Evolutionary conservation across 139 green algal genomes (phyloP), one percentile per base, ranked within the genome.

Genomic region (Tetradesmus lagerheimii): DNA sequence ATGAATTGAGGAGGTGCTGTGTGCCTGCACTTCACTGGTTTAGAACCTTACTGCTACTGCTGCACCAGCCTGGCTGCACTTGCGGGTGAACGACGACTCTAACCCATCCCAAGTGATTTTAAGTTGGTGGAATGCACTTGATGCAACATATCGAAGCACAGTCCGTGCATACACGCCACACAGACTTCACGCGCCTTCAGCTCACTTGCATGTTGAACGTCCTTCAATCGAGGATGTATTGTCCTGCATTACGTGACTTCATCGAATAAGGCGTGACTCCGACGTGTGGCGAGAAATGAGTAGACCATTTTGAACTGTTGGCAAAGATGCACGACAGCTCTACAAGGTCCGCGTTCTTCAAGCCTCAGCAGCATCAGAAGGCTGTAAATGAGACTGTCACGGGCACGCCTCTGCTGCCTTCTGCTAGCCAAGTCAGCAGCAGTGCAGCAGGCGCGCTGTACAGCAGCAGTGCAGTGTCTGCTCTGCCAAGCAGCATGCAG

Each of bases 291-390:
- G 16, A 71, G 25, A n/a, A 71, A 2, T 71, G 57, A n/a, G 57
- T 71, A 71, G 57, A n/a, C 57, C 23, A 71, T 4, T 71, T 71
- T n/a, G 25, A 71, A 71, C 57, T 71, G 57, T n/a, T 71, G 57
- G 25, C 57, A 71, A 6, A 16, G 3, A 31, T 71, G 57, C 57
- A 71, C 57, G 57, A 71, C 57, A 71, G 57, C 57, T 71, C 23
- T 23, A 71, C 4, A 9, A 71, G 57, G 57, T 87, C 81, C 29
- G 81, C 81, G 2, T 87, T 87, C 37, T 87, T 87, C 53, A 62
- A 62, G 27, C 34, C 53, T 12, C 29, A 74, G 27, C 80, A 86
- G 27, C 34, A 47, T 37, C 14, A 47, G 35, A 37, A 50, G 75
- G 18, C 6, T 29, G n/a, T 15, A 4, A 23, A 71, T 31, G 57